Evolutionary conservation across 2,329 filamentous ascomycete species (phyloP), one percentile per base, ranked within the genome.

Genomic region (Plectosphaerella plurivora): DNA sequence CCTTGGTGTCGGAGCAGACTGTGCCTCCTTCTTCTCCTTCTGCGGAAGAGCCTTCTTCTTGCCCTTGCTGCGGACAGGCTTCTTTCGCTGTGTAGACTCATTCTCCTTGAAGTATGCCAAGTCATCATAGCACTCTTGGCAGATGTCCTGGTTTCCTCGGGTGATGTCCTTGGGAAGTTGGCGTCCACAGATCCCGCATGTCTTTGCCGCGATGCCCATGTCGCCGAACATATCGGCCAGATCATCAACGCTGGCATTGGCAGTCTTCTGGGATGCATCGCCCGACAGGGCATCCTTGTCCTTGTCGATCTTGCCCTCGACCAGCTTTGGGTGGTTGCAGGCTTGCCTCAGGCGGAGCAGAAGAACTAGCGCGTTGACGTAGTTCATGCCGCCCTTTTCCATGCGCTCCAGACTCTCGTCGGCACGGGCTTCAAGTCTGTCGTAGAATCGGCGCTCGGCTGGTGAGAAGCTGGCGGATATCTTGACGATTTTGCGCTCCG

Each of bases 291-390:
- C 89, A 63, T 97, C 94, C 61, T 87, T 91, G 66, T 99, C 94
- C 58, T 89, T 89, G 51, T 87, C 87, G 53, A 97, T 77, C 63
- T 95, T 93, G 57, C 86, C 87, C 58, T 90, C 89, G 12, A 96
- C 87, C 45, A 99, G 77, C 59, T 91, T 87, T 0, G 92, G 91
- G 66, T 99, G 94, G 64, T 99, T 96, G 69, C 94, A 99, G 18
- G 91, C 89, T 68, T 99, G 94, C 54, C 94, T 82, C 55, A 99
- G 76, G 39, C 94, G 86, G 52, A 99, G 75, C n/a, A 99, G 81
- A 55, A 99, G 75, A 12, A 96, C 92, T 64, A 99, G 83, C 16
- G 94, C 94, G 61, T 91, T 95, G 53, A 95, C 93, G 65, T 97
- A 97, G 72, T 91, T 95, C 50, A 92, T 75, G 63, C 89, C 84